Evolutionary conservation across 2,329 filamentous ascomycete species (phyloP).

Genomic region (Diatrype stigma): DNA sequence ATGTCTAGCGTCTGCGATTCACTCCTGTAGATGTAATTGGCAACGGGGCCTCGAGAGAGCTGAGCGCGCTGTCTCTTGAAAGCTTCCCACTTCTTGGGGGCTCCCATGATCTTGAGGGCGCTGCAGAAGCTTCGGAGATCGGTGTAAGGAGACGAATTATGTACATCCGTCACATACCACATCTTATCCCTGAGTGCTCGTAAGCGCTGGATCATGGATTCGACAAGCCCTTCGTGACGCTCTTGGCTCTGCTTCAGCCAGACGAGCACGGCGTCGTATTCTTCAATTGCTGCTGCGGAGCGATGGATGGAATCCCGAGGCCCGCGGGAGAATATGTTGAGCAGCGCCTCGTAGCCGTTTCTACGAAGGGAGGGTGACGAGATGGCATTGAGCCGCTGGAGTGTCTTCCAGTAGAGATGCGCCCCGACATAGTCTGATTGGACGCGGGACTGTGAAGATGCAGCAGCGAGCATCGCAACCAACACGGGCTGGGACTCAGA

Average conservation of each 20-base stretch:
- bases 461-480: conserved; percentile 70
- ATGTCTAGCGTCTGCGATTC: conserved; percentile 85
- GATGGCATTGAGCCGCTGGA: conserved; percentile 66
- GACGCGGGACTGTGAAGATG: conserved; percentile 70
- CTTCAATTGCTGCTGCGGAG: conserved; percentile 68
- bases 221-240: conserved; percentile 68
- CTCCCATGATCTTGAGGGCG: conserved; percentile 86
- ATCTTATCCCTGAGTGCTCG: conserved; percentile 86
- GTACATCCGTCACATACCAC: conserved; percentile 96
- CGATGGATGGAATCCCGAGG: conserved; percentile 66
- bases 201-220: conserved; percentile 69
- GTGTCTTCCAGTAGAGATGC: conserved; percentile 79
- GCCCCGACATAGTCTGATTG: conserved; percentile 80
- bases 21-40: conserved; percentile 71
- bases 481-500: conserved; percentile 49
- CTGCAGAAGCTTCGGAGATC: conserved; percentile 81
- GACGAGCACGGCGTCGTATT: conserved; percentile 77
- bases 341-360: conserved; percentile 66
- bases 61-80: conserved; percentile 47
- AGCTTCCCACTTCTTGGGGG: conserved; percentile 52
- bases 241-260: conserved; percentile 81
- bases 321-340: conserved; percentile 70
- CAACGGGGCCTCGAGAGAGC: conserved; percentile 41
- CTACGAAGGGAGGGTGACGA: conserved; percentile 57
- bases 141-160: conserved; percentile 83